These are phyloP conservation scores for Penicillium riverlandense DNA, from an alignment of 495 filamentous ascomycete species.

Conservation along the genomic window DNA sequence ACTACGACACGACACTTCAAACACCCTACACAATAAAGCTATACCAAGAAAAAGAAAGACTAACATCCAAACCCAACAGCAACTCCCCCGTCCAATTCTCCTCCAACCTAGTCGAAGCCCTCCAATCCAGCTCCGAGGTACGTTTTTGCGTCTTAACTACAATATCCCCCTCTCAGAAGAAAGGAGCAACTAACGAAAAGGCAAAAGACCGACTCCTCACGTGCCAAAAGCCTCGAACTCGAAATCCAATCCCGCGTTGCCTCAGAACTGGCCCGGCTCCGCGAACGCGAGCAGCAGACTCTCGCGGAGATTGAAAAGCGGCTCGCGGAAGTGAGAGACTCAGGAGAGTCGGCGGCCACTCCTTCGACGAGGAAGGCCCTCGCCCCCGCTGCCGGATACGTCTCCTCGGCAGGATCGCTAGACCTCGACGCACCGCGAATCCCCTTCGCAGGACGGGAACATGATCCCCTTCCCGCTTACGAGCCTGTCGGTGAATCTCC, in stretches of 20 bases:
- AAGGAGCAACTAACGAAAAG: conserved; percentile 3
- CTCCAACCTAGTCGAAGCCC: conserved; percentile 68
- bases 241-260: conserved; percentile 83
- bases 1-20: too few relatives aligned
- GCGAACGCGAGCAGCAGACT: conserved; percentile 53
- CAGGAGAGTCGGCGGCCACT: conserved; percentile 19
- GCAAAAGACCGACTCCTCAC: conserved; percentile 74
- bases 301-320: conserved; percentile 50
- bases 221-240: conserved; percentile 74
- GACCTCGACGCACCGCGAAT: conserved; percentile 42
- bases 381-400: conserved; percentile 14
- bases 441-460: conserved; percentile 39
- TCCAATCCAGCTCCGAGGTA: conserved; percentile 84
- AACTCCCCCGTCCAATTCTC: conserved; percentile 82
- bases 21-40: too few relatives aligned
- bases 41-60: neutral
- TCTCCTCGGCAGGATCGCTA: conserved; percentile 36
- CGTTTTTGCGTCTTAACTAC: conserved; percentile 9
- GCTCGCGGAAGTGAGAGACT: conserved; percentile 34
- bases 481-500: neutral
- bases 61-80: conserved; percentile 38
- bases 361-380: conserved; percentile 23
- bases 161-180: conserved; percentile 3
- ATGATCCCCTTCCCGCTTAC: conserved; percentile 18
- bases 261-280: conserved; percentile 72